These are phyloP conservation scores for Dryadomyces sulphureus DNA, from an alignment of 2,329 filamentous ascomycete species.

Conservation along the genomic window DNA sequence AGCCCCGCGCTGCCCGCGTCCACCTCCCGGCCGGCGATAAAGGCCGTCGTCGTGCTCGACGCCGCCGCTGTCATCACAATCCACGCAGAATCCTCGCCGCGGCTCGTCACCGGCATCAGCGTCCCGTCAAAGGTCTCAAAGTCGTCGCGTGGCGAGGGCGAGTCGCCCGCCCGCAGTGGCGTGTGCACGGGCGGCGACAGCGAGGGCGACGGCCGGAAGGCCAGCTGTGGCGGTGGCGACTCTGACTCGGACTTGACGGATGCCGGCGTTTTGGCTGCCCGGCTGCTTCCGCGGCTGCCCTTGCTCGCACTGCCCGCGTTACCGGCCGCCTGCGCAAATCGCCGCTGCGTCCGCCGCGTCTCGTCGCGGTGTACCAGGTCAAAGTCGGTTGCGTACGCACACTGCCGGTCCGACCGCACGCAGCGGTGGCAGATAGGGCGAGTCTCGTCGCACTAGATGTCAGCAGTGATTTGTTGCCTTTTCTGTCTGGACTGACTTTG, in stretches of 20 bases:
- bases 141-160: neutral
- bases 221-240: neutral
- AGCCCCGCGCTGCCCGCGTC: neutral
- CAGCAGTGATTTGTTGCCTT: neutral
- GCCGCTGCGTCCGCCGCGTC: conserved; percentile 1
- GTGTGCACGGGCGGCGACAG: neutral
- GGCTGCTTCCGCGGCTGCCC: neutral
- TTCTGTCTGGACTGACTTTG: neutral
- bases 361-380: conserved; percentile 7
- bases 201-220: neutral
- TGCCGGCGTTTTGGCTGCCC: neutral
- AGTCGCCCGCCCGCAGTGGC: neutral
- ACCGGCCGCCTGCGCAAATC: neutral
- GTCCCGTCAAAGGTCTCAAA: neutral
- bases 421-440: conserved; percentile 5
- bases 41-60: neutral
- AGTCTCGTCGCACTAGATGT: conserved; percentile 4
- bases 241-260: neutral
- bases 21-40: neutral
- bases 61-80: neutral
- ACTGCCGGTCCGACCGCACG: conserved; percentile 3
- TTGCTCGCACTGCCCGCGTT: neutral
- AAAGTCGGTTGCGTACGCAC: conserved; percentile 6
- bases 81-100: neutral
- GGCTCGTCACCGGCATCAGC: neutral